Evolutionary conservation across 768 basidiomycete species (phyloP).

Genomic region (Hemileccinum rubropunctum): DNA sequence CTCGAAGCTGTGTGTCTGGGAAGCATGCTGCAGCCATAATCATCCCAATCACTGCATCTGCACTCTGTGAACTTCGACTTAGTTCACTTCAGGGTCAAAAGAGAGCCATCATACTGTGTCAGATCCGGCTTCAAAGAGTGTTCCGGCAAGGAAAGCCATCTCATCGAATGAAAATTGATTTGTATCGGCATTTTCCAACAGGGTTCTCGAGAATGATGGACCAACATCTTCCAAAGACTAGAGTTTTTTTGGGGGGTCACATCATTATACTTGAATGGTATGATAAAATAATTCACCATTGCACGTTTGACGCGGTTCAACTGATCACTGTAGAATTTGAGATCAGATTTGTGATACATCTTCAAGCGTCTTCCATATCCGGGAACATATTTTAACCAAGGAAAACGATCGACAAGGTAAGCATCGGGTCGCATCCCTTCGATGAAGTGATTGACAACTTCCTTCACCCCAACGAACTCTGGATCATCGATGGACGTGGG

Average conservation of each 20-base stretch:
- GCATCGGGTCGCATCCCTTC: slow-evolving; percentile 31
- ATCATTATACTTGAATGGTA: not conserved
- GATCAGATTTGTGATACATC: slow-evolving; percentile 49
- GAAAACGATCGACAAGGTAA: slow-evolving; percentile 35
- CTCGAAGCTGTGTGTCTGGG: slow-evolving; percentile 45
- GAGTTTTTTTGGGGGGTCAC: not conserved
- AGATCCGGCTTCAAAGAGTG: slow-evolving; percentile 59
- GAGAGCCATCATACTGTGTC: slow-evolving; percentile 40
- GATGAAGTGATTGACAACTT: slow-evolving; percentile 26
- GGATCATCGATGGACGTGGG: slow-evolving; percentile 22
- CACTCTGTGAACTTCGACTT: not conserved
- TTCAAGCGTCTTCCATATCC: slow-evolving; percentile 56
- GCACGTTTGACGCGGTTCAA: slow-evolving; percentile 42
- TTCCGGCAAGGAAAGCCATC: slow-evolving; percentile 56
- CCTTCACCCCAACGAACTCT: slow-evolving; percentile 16
- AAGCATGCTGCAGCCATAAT: slow-evolving; percentile 54
- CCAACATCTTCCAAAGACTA: slow-evolving; percentile 12
- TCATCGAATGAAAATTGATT: slow-evolving; percentile 51
- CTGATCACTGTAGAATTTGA: slow-evolving; percentile 48
- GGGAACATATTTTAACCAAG: slow-evolving; percentile 46
- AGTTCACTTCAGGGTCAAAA: not conserved
- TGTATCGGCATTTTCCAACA: slow-evolving; percentile 48
- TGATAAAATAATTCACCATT: slow-evolving; percentile 32
- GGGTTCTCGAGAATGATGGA: slow-evolving; percentile 48
- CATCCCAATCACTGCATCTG: slow-evolving; percentile 33